Evolutionary conservation across 495 filamentous ascomycete genomes (phyloP).

Genomic region (Podospora didyma): DNA sequence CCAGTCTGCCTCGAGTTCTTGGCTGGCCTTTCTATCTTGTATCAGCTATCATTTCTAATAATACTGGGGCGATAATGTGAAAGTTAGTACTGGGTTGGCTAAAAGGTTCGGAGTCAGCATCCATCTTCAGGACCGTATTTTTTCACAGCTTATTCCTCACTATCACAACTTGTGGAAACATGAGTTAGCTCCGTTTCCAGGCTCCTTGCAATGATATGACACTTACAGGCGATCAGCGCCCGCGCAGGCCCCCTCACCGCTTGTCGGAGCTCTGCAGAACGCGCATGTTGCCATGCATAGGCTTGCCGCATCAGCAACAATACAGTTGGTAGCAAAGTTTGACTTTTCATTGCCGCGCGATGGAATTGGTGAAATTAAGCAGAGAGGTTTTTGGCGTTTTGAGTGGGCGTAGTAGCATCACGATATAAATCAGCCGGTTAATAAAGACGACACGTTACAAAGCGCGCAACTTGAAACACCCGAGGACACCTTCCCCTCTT

Average conservation of each 20-base stretch:
- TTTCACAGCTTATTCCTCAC: not conserved
- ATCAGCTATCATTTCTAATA: not conserved
- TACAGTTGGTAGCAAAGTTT: not conserved
- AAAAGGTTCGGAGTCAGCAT: not conserved
- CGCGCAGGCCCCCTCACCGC: not conserved
- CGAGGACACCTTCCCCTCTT: not conserved
- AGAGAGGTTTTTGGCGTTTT: not conserved
- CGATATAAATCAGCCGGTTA: constrained; percentile 3
- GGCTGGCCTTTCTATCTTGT: constrained; percentile 22
- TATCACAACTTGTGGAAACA: constrained; percentile 1
- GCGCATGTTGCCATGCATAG: constrained; percentile 5
- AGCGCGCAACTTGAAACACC: not conserved
- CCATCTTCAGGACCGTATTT: not conserved
- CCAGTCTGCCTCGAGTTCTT: constrained; percentile 35
- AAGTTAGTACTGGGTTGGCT: not conserved
- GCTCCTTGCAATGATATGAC: not conserved
- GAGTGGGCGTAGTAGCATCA: not conserved
- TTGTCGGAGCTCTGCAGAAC: not conserved
- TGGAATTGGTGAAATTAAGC: not conserved
- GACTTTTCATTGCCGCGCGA: not conserved
- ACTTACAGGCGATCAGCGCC: constrained; percentile 14
- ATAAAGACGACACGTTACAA: not conserved
- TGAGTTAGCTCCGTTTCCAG: constrained; percentile 2
- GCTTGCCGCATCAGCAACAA: not conserved
- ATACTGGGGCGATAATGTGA: not conserved